phyloP scores from a whole-genome alignment of 1,284 basidiomycete genomes.

The Boletus smithii region DNA sequence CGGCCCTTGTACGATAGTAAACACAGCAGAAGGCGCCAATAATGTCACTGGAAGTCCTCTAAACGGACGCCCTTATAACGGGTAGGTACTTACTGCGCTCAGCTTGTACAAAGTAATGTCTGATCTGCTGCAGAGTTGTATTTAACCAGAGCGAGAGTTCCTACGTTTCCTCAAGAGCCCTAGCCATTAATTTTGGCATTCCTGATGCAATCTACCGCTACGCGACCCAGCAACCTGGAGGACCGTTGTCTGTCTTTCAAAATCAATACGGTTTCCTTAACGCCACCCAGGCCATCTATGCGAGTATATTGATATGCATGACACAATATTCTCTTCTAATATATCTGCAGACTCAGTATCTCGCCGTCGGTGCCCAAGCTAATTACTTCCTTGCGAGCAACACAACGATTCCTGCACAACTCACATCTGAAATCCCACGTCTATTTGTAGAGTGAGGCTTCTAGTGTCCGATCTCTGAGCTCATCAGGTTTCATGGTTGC shows the following conservation, averaged over 20 bases:
- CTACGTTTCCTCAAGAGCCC: slow-evolving; percentile 49
- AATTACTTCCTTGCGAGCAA: slow-evolving; percentile 51
- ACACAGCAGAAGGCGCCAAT: slow-evolving; percentile 37
- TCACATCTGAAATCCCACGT: slow-evolving; percentile 43
- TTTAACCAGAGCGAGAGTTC: slow-evolving; percentile 40
- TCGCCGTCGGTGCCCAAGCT: slow-evolving; percentile 51
- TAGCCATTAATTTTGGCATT: slow-evolving; percentile 44
- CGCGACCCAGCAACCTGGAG: slow-evolving; percentile 39
- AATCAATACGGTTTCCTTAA: slow-evolving; percentile 48
- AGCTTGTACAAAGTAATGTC: background rate
- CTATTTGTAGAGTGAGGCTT: slow-evolving; percentile 55
- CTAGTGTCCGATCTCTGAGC: background rate
- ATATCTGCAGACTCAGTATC: slow-evolving; percentile 47
- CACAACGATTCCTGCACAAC: slow-evolving; percentile 34
- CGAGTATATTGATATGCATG: slow-evolving; percentile 29
- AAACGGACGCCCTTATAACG: slow-evolving; percentile 51
- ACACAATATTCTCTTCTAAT: slow-evolving; percentile 1
- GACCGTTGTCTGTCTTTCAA: slow-evolving; percentile 45
- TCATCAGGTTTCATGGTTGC: slow-evolving; percentile 10
- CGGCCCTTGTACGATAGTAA: slow-evolving; percentile 34
- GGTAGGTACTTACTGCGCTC: slow-evolving; percentile 33
- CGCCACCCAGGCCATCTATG: slow-evolving; percentile 50
- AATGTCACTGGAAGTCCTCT: slow-evolving; percentile 48
- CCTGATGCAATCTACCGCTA: slow-evolving; percentile 55
- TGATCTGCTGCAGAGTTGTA: slow-evolving; percentile 38